Base-by-base conservation (phyloP, 2,329 filamentous ascomycete genomes). In the Trichoderma polysporum region DNA sequence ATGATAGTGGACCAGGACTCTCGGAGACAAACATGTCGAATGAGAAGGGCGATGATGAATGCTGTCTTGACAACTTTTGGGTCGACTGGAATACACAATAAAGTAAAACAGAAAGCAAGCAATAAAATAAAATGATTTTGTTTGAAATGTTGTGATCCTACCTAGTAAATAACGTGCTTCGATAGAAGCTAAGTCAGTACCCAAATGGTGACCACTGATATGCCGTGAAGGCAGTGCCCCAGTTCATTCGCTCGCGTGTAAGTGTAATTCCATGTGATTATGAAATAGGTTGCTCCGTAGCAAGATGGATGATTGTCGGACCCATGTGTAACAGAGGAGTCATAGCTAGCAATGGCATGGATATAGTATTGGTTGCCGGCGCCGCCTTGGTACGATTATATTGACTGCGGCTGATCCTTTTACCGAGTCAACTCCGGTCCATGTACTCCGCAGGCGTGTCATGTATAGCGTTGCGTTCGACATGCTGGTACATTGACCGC, bases 21-120 rank as follows among this genome's bases (percentile, higher is more conserved):
- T 5, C 13, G n/a, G 57, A 33, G 41, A 25, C n/a, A 17, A 5
- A n/a, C n/a, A n/a, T 3, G 19, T 47, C 27, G 50, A 54, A 27
- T 35, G 47, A 47, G 31, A n/a, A 64, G 22, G 39, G 19, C 27
- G 22, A 52, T 52, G 25, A 53, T n/a, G 15, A 54, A 29, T 31
- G 47, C 37, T 35, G 27, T 47, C 50, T 39, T 47, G 27, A n/a
- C 27, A 47, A 19, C 29, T 41, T 3, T 47, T 45, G 27, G 19
- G 27, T 25, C 60, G 15, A 56, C 37, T 35, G 60, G 15, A 47
- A 27, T 19, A 17, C 49, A 64, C 15, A 64, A 56, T 41, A 35
- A 45, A 64, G 29, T 64, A 64, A 64, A 64, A 64, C 60, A 54
- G 19, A 64, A 64, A 64, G 37, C 49, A 56, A 64, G 50, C 50